A percentile compares a stretch with the other conserved stretches of the same genome.
Evolutionary conservation across 1,284 basidiomycete genomes (phyloP).

Genomic region (Neolentinus lepideus): DNA sequence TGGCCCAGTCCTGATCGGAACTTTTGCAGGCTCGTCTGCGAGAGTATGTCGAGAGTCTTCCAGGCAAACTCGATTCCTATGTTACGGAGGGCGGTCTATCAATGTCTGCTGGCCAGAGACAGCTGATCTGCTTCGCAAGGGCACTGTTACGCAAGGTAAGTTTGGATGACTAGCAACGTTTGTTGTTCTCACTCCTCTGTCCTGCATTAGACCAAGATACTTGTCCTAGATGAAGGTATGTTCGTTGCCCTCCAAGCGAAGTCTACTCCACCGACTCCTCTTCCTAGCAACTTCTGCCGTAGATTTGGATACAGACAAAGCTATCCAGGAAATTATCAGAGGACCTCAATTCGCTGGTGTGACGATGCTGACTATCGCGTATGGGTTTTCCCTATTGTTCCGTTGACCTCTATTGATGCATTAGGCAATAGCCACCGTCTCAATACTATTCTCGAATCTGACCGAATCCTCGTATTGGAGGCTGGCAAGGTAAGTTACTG

Average conservation of each 20-base stretch:
- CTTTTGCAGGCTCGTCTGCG: conserved; percentile 49
- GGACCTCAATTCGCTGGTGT: conserved; percentile 63
- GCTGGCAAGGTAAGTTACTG: conserved; percentile 51
- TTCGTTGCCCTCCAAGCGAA: neutral
- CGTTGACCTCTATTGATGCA: neutral
- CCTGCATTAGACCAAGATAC: conserved; percentile 58
- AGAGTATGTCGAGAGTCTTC: conserved; percentile 64
- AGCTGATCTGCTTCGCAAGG: conserved; percentile 79
- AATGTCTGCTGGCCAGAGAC: conserved; percentile 79
- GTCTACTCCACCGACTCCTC: neutral
- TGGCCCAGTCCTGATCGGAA: no score
- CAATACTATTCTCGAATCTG: conserved; percentile 87
- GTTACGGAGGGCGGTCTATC: conserved; percentile 82
- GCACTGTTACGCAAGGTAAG: conserved; percentile 63
- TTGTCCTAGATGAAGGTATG: conserved; percentile 85
- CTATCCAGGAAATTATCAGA: conserved; percentile 77
- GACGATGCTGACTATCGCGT: conserved; percentile 84
- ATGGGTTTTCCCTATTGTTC: conserved; percentile 13
- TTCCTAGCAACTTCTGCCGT: conserved; percentile 70
- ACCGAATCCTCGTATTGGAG: conserved; percentile 80
- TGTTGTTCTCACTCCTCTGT: conserved; percentile 1
- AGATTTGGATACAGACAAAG: conserved; percentile 85
- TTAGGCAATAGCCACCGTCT: conserved; percentile 60
- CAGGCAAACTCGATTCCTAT: conserved; percentile 68
- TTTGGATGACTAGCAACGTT: neutral